phyloP scores from a whole-genome alignment of 495 filamentous ascomycete species.

The Aspergillus funiculosus region DNA sequence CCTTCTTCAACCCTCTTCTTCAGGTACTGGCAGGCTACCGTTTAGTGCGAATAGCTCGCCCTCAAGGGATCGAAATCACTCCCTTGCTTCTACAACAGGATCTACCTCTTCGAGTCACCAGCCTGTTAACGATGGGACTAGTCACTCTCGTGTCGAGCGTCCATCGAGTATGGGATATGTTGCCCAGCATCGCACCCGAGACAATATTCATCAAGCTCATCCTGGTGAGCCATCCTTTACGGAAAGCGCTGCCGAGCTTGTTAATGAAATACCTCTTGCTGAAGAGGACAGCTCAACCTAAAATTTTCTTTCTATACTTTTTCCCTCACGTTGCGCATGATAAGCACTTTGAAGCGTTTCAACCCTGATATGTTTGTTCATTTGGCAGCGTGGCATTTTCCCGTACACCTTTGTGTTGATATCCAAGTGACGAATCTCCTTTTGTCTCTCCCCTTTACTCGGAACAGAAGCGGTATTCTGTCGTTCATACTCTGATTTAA shows the following conservation, averaged over 20 bases:
- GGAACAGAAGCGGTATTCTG: slow-evolving; percentile 13
- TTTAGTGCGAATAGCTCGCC: slow-evolving; percentile 51
- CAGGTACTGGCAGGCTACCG: slow-evolving; percentile 47
- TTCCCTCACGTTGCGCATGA: slow-evolving; percentile 8
- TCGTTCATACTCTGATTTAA: slow-evolving; percentile 9
- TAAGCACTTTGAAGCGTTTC: slow-evolving; percentile 1
- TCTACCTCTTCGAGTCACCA: slow-evolving; percentile 46
- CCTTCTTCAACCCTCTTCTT: slow-evolving; percentile 29
- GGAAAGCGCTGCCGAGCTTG: slow-evolving; percentile 47
- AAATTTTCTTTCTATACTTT: background rate
- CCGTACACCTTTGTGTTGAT: slow-evolving; percentile 19
- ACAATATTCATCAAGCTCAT: slow-evolving; percentile 53
- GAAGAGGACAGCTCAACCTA: slow-evolving; percentile 3
- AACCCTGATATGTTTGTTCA: slow-evolving; percentile 10
- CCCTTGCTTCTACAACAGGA: slow-evolving; percentile 40
- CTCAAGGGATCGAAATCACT: slow-evolving; percentile 45
- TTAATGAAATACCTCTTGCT: slow-evolving; percentile 27
- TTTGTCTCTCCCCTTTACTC: slow-evolving; percentile 12
- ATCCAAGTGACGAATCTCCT: slow-evolving; percentile 37
- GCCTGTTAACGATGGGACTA: slow-evolving; percentile 10
- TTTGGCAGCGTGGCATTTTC: slow-evolving; percentile 16
- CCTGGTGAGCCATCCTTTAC: slow-evolving; percentile 48
- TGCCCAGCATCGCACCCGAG: slow-evolving; percentile 57
- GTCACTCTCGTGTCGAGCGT: slow-evolving; percentile 42
- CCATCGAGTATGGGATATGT: slow-evolving; percentile 68